Evolutionary conservation across 2,329 filamentous ascomycete species (phyloP), one percentile per base, ranked within the genome.

Genomic region (Trichoderma aggressivum): DNA sequence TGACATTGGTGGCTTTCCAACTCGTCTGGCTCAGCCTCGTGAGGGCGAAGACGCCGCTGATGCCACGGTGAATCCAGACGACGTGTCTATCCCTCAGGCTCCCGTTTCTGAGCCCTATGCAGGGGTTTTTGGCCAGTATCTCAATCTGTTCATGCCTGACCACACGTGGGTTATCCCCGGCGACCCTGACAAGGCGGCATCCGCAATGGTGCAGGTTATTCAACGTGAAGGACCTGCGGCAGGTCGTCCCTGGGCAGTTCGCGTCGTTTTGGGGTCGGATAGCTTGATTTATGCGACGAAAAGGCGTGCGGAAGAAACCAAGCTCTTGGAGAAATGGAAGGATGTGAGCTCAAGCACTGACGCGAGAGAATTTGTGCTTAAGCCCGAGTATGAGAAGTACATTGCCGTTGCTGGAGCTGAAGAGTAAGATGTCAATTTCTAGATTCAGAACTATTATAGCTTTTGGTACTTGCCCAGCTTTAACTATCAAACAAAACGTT

Each of bases 261-360:
- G 79, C 1, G 73, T 81, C 0, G 75, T 78, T 7, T 67, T 82
- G 6, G 80, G 80, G 0, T 75, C 74, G 11, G 80, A 81, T 70
- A 74, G 75, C 1, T 71, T 79, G 11, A 74, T 72, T 18, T 75
- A 69, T 24, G 75, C 72, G 16, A 74, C 68, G 56, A 73, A 74
- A 69, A 78, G 75, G 56, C 75, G 70, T 47, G 60, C 71, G n/a
- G 76, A 76, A 66, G 75, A 74, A 50, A 59, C 73, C n/a, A 47
- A 70, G 55, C 68, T 78, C 2, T 11, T 76, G 14, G 71, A 75
- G 36, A 71, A 67, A 7, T 80, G 78, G 76, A 71, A 77, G 53
- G 73, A 75, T 26, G 69, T 79, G 6, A 77, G 72, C 32, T 60
- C 65, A 7, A 75, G 74, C 65, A 78, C 76, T 0, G 74, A 78